Percentiles rank a stretch among this genome's conserved stretches.
Conservation (phyloP, 169 alveolate species). For the Plasmodium cynomolgi region DNA sequence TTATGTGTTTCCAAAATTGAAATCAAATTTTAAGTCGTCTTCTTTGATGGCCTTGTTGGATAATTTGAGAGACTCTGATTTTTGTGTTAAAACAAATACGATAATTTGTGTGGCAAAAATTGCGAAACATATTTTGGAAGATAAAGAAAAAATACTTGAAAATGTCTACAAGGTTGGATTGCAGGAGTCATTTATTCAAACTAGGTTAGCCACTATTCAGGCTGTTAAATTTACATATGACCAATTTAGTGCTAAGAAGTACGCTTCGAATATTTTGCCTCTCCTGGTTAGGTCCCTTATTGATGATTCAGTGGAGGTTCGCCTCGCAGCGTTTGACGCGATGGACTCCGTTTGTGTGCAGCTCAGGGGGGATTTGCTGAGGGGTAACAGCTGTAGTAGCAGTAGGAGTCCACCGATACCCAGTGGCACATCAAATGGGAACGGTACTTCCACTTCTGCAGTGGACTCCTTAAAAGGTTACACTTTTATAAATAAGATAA, state of each 20-base stretch:
- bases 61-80: constrained; percentile 79
- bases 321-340: constrained; percentile 77
- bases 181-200: constrained; percentile 75
- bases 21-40: constrained; percentile 47
- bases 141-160: constrained; percentile 79
- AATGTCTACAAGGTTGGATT: constrained; percentile 81
- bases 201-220: constrained; percentile 76
- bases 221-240: constrained; percentile 81
- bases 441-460: neutral
- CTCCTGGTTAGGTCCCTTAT: constrained; percentile 77
- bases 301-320: constrained; percentile 74
- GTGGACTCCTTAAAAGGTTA: neutral
- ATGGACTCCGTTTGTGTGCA: constrained; percentile 60
- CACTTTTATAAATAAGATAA: neutral
- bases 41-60: constrained; percentile 72
- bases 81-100: constrained; percentile 79
- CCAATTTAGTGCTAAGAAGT: constrained; percentile 74
- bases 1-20: constrained; percentile 80
- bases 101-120: constrained; percentile 85
- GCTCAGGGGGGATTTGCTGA: neutral
- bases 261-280: constrained; percentile 77
- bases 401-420: neutral
- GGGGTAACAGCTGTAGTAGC: neutral
- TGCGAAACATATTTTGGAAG: constrained; percentile 77
- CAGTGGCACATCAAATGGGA: neutral